These are phyloP conservation scores for Hymenochaete sp. DNA, from an alignment of 1,284 basidiomycete species.

Conservation along the genomic window DNA sequence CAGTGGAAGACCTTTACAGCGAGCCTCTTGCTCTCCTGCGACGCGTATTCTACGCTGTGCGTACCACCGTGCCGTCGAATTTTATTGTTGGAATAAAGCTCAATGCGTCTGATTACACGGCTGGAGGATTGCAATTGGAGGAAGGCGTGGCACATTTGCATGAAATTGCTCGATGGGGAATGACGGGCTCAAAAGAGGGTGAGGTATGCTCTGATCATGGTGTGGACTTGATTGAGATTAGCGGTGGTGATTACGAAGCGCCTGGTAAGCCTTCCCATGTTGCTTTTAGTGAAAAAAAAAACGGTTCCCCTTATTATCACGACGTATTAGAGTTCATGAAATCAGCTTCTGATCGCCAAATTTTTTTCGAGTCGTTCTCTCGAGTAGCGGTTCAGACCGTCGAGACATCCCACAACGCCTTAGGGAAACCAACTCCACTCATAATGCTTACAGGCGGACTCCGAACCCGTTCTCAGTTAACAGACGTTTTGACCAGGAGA, in stretches of 20 bases:
- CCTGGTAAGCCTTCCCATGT: constrained; percentile 41
- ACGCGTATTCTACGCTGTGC: constrained; percentile 56
- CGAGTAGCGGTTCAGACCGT: constrained; percentile 37
- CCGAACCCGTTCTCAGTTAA: constrained; percentile 50
- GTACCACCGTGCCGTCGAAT: constrained; percentile 41
- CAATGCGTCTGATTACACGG: constrained; percentile 79
- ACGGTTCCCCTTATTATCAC: neutral
- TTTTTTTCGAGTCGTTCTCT: constrained; percentile 25
- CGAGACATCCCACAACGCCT: constrained; percentile 20
- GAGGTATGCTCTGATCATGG: no score
- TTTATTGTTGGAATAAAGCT: constrained; percentile 84
- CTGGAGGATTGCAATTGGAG: constrained; percentile 33
- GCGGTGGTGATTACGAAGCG: constrained; percentile 80
- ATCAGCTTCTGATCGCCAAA: constrained; percentile 23
- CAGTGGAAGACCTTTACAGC: constrained; percentile 47
- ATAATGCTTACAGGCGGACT: constrained; percentile 80
- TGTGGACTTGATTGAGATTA: constrained; percentile 81
- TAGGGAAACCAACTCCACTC: constrained; percentile 35
- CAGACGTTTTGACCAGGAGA: constrained; percentile 39
- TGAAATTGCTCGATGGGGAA: constrained; percentile 49
- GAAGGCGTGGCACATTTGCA: constrained; percentile 51
- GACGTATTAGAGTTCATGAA: constrained; percentile 37
- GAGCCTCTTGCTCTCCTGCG: constrained; percentile 55
- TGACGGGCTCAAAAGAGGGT: no score
- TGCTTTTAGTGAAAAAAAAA: constrained; percentile 4